Conservation (phyloP, 2,329 filamentous ascomycete genomes). For the Fusarium sp. region DNA sequence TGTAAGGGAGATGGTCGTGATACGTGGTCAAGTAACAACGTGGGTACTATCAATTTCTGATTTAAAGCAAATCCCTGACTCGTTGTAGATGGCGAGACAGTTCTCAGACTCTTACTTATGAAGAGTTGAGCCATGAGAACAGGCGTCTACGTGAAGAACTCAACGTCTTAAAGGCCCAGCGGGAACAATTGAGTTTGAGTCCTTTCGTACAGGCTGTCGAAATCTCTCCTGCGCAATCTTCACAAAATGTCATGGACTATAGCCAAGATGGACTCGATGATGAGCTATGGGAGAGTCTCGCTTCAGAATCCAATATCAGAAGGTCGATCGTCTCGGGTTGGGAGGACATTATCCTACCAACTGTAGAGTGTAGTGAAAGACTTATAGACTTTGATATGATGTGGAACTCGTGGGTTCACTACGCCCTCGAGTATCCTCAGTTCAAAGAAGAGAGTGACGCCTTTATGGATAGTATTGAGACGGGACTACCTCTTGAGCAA, state of each 20-base stretch:
- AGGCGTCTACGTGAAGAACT: neutral
- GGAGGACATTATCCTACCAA: neutral
- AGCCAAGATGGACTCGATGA: neutral
- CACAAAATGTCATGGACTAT: neutral
- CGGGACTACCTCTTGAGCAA: neutral
- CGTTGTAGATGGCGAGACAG: neutral
- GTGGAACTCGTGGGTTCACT: slow-evolving; percentile 2
- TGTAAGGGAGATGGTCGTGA: neutral
- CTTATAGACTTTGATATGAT: slow-evolving; percentile 1
- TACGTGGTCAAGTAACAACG: slow-evolving; percentile 2
- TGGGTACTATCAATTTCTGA: neutral
- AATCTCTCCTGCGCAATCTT: neutral
- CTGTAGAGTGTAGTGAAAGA: neutral
- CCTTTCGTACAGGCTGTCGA: neutral
- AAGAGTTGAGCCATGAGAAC: neutral
- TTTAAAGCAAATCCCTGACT: no score
- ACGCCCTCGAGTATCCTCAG: neutral
- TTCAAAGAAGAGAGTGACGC: neutral
- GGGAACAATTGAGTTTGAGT: neutral
- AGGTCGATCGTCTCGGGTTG: neutral
- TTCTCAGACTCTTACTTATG: neutral
- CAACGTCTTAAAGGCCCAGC: accelerated
- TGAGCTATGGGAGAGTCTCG: neutral
- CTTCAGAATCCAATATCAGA: neutral
- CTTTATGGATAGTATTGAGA: neutral